Evolutionary conservation across 371 early-diverging fungal genomes (phyloP), one percentile per base, ranked within the genome.

Genomic region (Rhizopus stolonifer): DNA sequence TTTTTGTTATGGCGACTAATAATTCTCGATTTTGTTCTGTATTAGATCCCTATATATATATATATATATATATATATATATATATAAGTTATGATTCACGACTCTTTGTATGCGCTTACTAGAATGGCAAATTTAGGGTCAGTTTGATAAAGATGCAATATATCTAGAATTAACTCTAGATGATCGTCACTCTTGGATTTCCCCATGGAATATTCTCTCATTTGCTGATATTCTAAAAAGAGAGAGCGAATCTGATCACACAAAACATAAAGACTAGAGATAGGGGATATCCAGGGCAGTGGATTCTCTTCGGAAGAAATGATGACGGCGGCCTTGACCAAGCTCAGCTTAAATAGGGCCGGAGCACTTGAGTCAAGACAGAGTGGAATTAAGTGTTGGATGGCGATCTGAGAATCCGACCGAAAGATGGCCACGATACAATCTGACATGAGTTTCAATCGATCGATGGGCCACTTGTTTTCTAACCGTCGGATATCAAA

Each of bases 341-440:
- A 61, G 4, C 89, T 82, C 10, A 88, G 65, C 48, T 82, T 82
- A 59, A 83, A 89, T 8, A 80, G 60, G 5, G 72, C 77, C 0
- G 87, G 85, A 0, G 82, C 77, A 11, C 47, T 62, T 1, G 72
- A 70, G 44, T 79, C 72, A 29, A 85, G 67, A 31, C 87, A 77
- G 21, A 75, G 65, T 0, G 85, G 81, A 24, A 88, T 75, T n/a
- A 88, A 49, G 0, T 75, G 65, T 13, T 77, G 65, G 26, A 89
- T 56, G 6, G 86, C 79, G 17, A 70, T 77, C 33, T 74, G 65
- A 0, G 82, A 75, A 57, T 89, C 84, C 25, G 84, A 49, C 42
- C 86, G 81, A 59, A 83, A 86, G 48, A 89, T 72, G 1, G 89
- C 82, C 0, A 80, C 83, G 17, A 90, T 62, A 50, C 85, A 87